These are phyloP conservation scores for Talaromyces sp. DNA, from an alignment of 2,329 filamentous ascomycete species.

Conservation along the genomic window DNA sequence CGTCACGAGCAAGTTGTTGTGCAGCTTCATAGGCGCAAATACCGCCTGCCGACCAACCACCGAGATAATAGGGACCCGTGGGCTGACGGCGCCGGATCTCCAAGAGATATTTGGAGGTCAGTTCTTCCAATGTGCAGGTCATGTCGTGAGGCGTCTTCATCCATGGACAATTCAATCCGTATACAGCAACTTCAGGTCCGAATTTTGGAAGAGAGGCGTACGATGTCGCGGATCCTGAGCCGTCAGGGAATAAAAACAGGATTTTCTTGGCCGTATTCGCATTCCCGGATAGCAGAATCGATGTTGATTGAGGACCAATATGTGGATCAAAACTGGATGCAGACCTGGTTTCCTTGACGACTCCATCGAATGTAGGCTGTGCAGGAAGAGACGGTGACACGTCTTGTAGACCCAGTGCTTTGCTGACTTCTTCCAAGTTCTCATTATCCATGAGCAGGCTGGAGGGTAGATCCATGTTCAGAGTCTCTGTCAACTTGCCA, in stretches of 20 bases:
- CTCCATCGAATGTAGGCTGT: background rate
- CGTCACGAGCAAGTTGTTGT: conserved; percentile 51
- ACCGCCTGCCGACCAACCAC: conserved; percentile 70
- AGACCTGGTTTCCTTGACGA: background rate
- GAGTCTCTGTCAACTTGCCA: background rate
- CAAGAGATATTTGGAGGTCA: background rate
- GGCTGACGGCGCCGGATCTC: conserved; percentile 43
- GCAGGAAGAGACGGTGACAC: background rate
- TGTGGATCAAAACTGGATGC: background rate
- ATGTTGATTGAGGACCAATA: background rate
- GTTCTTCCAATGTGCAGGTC: background rate
- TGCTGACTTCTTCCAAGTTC: background rate
- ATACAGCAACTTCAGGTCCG: conserved; percentile 35
- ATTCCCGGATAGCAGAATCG: conserved; percentile 37
- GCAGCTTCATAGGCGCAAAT: conserved; percentile 65
- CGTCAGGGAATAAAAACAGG: conserved; percentile 41
- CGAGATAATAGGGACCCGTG: conserved; percentile 56
- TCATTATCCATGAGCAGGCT: background rate
- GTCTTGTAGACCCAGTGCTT: background rate
- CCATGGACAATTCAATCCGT: conserved; percentile 41
- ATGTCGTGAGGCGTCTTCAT: conserved; percentile 25
- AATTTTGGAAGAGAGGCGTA: conserved; percentile 40
- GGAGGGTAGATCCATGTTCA: background rate
- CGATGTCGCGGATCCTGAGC: conserved; percentile 43
- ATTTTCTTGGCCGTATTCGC: conserved; percentile 37